Evolutionary conservation across 2,329 filamentous ascomycete genomes (phyloP), one percentile per base, ranked within the genome.

Genomic region (Fusarium sterilihyphosum): DNA sequence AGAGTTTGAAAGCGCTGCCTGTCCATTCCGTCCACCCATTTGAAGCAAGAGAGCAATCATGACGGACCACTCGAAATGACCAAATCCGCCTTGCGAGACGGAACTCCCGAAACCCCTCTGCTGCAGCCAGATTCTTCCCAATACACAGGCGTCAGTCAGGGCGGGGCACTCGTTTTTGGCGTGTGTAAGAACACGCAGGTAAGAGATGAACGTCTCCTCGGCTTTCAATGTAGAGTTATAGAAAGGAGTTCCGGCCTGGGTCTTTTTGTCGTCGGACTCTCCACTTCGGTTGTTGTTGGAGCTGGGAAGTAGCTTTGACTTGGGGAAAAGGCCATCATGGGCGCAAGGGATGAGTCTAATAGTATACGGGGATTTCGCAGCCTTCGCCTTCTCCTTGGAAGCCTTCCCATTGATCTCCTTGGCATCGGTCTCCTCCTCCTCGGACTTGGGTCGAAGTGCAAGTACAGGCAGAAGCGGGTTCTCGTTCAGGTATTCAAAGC

Each of bases 1-100:
- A 13, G 94, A 94, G 10, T 90, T 87, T 11, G 95, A 94, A 22
- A 98, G 87, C 11, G 94, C 84, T 5, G 92, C 88, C 73, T 91
- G 89, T 5, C 93, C 93, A 68, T 92, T 92, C 12, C 90, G 88
- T 12, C 92, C 92, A 33, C 94, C 94, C n/a, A 90, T 90, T 81
- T 94, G 91, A 47, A 98, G 86, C 5, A 98, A 85, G 20, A 98
- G 86, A 38, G 95, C 94, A 80, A 95, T 89, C 56, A 96, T 85
- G n/a, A 90, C 85, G 2, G 93, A 89, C 94, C 94, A 98, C 81
- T 99, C 96, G 74, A 98, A 97, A 75, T 94, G 91, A 7, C 96
- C 96, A 81, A 99, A 98, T 0, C 96, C 96, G 50, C 96, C 96
- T 49, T 88, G 85, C 5, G 90, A 87, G n/a, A 95, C 83, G 29